Evolutionary conservation across 345 rosid genomes (phyloP).

Genomic region (Bruguiera sexangula): DNA sequence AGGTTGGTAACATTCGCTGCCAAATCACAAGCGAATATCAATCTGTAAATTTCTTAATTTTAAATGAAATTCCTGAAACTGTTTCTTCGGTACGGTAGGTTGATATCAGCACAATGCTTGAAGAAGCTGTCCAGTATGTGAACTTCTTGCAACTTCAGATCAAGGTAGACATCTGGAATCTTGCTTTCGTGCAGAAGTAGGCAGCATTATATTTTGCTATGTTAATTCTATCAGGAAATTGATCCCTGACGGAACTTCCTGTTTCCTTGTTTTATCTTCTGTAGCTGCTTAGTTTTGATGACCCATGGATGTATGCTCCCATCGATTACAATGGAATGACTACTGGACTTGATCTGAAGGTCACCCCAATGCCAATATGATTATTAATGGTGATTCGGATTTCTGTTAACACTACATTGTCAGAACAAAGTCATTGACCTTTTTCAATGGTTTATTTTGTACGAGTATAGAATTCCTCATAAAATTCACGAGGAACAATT

Average conservation of each 20-base stretch:
- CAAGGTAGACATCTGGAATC: constrained; percentile 39
- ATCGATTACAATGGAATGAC: constrained; percentile 81
- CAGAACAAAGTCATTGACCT: constrained; percentile 17
- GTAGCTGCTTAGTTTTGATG: constrained; percentile 82
- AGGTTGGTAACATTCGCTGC: constrained; percentile 32
- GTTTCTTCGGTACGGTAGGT: constrained; percentile 37
- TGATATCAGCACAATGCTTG: constrained; percentile 90
- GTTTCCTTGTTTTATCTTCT: constrained; percentile 1
- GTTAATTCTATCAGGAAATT: neutral
- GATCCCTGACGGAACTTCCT: neutral
- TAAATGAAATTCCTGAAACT: neutral
- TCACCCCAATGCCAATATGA: constrained; percentile 22
- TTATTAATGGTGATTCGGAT: neutral
- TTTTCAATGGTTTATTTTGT: constrained; percentile 4
- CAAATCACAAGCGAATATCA: neutral
- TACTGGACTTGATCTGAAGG: constrained; percentile 53
- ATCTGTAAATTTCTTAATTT: neutral
- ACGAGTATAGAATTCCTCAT: constrained; percentile 6
- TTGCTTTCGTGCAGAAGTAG: neutral
- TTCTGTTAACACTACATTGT: neutral
- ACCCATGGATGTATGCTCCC: constrained; percentile 84
- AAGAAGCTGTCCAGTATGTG: constrained; percentile 87
- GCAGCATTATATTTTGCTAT: too few species aligned
- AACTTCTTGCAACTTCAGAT: constrained; percentile 83
- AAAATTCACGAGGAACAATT: constrained; percentile 9